phyloP scores from a whole-genome alignment of 192 early-diverging fungal species.

The Coemansia sp. region DNA sequence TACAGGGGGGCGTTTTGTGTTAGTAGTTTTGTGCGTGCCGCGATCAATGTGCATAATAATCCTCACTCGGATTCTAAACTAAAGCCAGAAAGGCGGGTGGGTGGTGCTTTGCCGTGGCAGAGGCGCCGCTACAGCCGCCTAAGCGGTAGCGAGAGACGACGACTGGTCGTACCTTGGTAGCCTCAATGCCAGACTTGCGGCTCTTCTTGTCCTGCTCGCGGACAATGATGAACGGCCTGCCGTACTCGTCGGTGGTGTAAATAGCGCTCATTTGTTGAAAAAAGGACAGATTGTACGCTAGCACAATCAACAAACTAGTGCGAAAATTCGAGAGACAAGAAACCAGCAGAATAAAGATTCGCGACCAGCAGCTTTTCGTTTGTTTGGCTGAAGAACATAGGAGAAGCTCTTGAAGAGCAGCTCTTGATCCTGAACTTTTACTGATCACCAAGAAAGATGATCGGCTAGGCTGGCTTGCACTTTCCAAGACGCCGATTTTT shows the following conservation, averaged over 20 bases:
- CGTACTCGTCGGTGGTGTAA: conserved; percentile 97
- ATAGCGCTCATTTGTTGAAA: conserved; percentile 62
- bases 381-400: neutral
- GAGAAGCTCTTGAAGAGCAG: neutral
- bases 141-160: neutral
- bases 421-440: neutral
- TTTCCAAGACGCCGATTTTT: conserved; percentile 6
- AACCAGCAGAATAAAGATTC: neutral
- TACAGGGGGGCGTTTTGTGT: neutral
- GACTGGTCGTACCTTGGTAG: conserved; percentile 84
- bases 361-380: neutral
- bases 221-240: conserved; percentile 98
- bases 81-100: no score
- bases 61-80: neutral
- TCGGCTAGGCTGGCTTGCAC: neutral
- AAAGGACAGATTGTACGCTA: neutral
- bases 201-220: conserved; percentile 95
- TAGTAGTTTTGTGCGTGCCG: neutral
- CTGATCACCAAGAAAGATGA: no score
- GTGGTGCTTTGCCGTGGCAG: no score
- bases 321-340: neutral
- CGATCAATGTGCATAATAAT: neutral
- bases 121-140: no score
- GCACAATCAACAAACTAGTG: no score
- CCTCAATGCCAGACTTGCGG: conserved; percentile 89